Conservation (phyloP, 1,139 yeast genomes). For the Yamadazyma kanchanaburiensis region DNA sequence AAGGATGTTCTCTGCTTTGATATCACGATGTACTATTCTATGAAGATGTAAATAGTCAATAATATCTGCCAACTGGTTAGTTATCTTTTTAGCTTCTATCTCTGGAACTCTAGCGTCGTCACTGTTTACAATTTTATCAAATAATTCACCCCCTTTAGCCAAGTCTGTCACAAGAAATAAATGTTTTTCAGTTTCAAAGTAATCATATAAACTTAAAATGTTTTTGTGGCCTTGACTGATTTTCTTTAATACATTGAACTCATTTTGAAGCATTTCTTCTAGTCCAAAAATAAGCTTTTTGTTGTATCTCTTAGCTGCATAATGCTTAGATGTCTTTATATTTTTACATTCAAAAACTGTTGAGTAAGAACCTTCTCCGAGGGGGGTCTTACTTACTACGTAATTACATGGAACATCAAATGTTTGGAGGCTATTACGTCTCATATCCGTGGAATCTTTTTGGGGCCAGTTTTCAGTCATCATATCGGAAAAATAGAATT, state of each 20-base stretch:
- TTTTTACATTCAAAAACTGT: conserved; percentile 38
- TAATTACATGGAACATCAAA: conserved; percentile 30
- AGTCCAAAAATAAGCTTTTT: conserved; percentile 34
- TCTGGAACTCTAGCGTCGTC: conserved; percentile 34
- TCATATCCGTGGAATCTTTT: conserved; percentile 11
- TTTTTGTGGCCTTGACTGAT: conserved; percentile 43
- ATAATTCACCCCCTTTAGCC: conserved; percentile 70
- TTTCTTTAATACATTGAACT: conserved; percentile 50
- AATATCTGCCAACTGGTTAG: conserved; percentile 25
- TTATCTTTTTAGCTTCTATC: conserved; percentile 45
- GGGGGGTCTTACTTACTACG: conserved; percentile 23
- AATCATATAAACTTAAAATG: conserved; percentile 62
- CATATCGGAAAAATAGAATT: conserved; percentile 1
- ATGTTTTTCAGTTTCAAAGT: conserved; percentile 61
- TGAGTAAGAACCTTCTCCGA: conserved; percentile 41
- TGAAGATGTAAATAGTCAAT: conserved; percentile 29
- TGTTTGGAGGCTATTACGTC: conserved; percentile 9
- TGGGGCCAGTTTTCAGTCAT: conserved; percentile 16
- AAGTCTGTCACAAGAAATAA: conserved; percentile 64
- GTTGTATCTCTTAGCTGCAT: conserved; percentile 37
- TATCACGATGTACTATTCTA: conserved; percentile 39
- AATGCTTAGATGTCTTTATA: conserved; percentile 27
- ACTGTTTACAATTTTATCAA: conserved; percentile 48
- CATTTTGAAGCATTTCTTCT: conserved; percentile 45
- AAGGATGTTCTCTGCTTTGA: conserved; percentile 40